These are phyloP conservation scores for Corylus avellana DNA, from an alignment of 306 rosid genomes.

Conservation along the genomic window DNA sequence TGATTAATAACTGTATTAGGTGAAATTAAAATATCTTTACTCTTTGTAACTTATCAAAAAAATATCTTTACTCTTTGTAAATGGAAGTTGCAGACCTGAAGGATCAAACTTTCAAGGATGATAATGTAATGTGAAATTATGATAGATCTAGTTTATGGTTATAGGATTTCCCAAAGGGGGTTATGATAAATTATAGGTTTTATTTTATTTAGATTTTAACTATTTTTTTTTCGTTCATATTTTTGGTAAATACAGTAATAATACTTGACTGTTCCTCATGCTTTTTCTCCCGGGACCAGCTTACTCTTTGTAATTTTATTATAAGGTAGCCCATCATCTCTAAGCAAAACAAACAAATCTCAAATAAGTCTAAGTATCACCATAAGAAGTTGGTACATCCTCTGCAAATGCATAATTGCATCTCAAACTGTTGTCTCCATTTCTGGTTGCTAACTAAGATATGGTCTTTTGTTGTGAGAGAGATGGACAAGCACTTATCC, in stretches of 20 bases:
- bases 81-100: neutral
- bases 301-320: neutral
- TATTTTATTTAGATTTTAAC: neutral
- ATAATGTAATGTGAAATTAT: neutral
- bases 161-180: neutral
- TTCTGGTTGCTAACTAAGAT: neutral
- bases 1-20: neutral
- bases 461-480: neutral
- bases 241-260: neutral
- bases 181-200: neutral
- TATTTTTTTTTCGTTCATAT: neutral
- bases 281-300: neutral
- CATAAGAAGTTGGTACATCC: neutral
- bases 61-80: neutral
- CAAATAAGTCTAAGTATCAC: neutral
- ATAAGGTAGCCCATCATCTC: neutral
- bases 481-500: neutral
- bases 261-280: neutral
- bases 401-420: neutral
- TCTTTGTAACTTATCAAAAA: neutral
- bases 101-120: neutral
- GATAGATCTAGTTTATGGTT: neutral
- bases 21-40: neutral
- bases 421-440: neutral
- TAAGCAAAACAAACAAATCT: neutral